Percentiles rank a stretch among this genome's conserved stretches.
Conservation (phyloP, 345 rosid species). For the Arabis alpina region DNA sequence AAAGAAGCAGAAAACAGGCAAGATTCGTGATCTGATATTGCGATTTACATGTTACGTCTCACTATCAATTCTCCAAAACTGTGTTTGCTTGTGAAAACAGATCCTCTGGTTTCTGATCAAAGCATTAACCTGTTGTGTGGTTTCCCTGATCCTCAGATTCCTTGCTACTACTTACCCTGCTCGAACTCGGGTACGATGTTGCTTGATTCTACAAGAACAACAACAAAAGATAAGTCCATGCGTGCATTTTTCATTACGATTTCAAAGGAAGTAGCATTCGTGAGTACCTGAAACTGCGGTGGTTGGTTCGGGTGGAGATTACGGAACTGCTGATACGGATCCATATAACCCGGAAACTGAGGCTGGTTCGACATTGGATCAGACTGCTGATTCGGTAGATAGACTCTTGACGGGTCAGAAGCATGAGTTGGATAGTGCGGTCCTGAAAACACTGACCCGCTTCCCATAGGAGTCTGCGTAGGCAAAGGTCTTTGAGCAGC, state of each 20-base stretch:
- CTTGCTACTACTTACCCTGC: conserved; percentile 60
- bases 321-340: conserved; percentile 75
- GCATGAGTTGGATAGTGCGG: conserved; percentile 54
- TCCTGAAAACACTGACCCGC: not conserved
- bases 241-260: not conserved
- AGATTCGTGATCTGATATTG: conserved; percentile 6
- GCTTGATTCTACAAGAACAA: conserved; percentile 53
- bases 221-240: not conserved
- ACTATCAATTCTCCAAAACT: conserved; percentile 35
- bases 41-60: conserved; percentile 30
- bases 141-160: conserved; percentile 55
- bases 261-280: not conserved
- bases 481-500: conserved; percentile 58
- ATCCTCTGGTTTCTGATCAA: conserved; percentile 8
- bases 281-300: conserved; percentile 61
- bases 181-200: conserved; percentile 55
- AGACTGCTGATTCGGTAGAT: conserved; percentile 47
- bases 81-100: conserved; percentile 29
- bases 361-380: conserved; percentile 48
- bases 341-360: conserved; percentile 53
- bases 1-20: not conserved
- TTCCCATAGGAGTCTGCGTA: conserved; percentile 56
- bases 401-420: conserved; percentile 62
- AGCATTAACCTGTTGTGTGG: conserved; percentile 27
- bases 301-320: conserved; percentile 60